Conservation (phyloP, 352 stramenopile genomes). For the Globisporangium uncinulatum region DNA sequence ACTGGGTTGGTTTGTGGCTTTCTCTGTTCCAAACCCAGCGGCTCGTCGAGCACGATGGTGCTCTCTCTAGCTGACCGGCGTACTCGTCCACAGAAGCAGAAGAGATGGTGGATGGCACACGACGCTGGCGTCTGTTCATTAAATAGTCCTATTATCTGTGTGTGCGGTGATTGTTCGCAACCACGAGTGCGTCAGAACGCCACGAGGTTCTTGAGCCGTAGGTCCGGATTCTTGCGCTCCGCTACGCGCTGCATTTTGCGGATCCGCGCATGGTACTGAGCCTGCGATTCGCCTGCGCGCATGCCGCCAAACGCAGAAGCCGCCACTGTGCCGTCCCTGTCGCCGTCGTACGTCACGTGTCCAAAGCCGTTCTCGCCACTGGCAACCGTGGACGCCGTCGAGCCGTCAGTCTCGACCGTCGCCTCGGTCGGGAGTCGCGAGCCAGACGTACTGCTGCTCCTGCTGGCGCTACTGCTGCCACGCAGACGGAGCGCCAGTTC, state of each 20-base stretch:
- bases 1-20: too few species aligned
- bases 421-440: neutral
- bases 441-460: too few species aligned
- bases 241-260: slow-evolving; percentile 14
- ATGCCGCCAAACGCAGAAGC: slow-evolving; percentile 3
- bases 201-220: slow-evolving; percentile 22
- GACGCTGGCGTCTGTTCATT: neutral
- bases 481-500: neutral
- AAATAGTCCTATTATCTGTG: slow-evolving; percentile 3
- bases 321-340: slow-evolving; percentile 6
- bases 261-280: slow-evolving; percentile 11
- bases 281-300: slow-evolving; percentile 13
- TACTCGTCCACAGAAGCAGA: too few species aligned
- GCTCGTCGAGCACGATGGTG: too few species aligned
- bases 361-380: slow-evolving; percentile 27
- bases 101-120: too few species aligned
- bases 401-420: neutral
- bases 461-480: neutral
- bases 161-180: neutral
- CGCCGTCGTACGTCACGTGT: slow-evolving; percentile 22
- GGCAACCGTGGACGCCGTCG: slow-evolving; percentile 6
- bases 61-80: too few species aligned
- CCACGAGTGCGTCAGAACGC: slow-evolving; percentile 12
- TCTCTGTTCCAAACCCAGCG: too few species aligned
- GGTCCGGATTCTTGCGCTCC: slow-evolving; percentile 18